These are phyloP conservation scores for Ophioceras dolichostomum DNA, from an alignment of 2,329 filamentous ascomycete genomes.

Conservation along the genomic window DNA sequence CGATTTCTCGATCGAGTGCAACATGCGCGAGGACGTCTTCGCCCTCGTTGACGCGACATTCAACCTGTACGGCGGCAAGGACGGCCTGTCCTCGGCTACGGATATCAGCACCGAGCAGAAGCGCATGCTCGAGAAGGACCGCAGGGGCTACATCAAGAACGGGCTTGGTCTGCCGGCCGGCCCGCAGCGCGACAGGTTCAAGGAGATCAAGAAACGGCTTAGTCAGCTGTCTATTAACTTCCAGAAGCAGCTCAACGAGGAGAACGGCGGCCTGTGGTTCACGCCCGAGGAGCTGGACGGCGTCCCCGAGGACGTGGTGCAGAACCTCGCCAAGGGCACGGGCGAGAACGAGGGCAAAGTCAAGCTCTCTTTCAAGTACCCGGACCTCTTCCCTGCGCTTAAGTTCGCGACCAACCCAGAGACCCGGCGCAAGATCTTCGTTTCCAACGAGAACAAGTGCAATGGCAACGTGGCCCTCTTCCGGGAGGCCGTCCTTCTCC, in stretches of 20 bases:
- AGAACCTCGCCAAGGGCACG: conserved; percentile 57
- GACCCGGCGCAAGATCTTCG: conserved; percentile 55
- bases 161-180: conserved; percentile 61
- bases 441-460: conserved; percentile 67
- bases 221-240: conserved; percentile 64
- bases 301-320: conserved; percentile 58
- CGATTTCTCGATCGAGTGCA: conserved; percentile 65
- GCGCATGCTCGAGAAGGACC: conserved; percentile 65
- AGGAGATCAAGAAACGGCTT: conserved; percentile 73
- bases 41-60: conserved; percentile 47
- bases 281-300: conserved; percentile 61
- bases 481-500: conserved; percentile 59
- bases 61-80: conserved; percentile 26
- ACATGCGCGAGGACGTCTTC: conserved; percentile 76
- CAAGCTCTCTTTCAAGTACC: conserved; percentile 72
- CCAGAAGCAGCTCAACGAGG: conserved; percentile 72
- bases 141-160: conserved; percentile 65
- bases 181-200: conserved; percentile 64
- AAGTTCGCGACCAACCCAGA: conserved; percentile 65
- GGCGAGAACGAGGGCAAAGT: conserved; percentile 59
- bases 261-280: conserved; percentile 72
- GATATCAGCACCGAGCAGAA: conserved; percentile 55
- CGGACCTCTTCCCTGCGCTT: conserved; percentile 63
- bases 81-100: conserved; percentile 37
- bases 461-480: conserved; percentile 40